These are phyloP conservation scores for Magnusiomyces paraingens DNA, from an alignment of 1,139 yeast species.

Conservation along the genomic window DNA sequence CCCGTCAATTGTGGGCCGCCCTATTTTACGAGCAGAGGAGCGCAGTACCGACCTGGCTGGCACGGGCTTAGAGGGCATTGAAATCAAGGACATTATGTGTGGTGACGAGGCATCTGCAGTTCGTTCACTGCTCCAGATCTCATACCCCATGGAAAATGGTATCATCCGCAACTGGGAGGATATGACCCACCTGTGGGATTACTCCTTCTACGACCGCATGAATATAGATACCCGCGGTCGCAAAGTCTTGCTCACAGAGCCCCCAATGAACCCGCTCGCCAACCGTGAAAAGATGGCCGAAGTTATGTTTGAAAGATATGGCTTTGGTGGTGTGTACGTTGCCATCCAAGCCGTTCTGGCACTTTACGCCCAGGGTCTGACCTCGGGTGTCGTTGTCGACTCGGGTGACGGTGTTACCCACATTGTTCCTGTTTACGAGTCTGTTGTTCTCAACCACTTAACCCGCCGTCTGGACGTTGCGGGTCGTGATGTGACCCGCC, in stretches of 20 bases:
- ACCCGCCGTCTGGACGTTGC: slow-evolving; percentile 94
- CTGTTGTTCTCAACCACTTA: slow-evolving; percentile 88
- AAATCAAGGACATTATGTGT: slow-evolving; percentile 89
- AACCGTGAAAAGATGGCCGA: slow-evolving; percentile 94
- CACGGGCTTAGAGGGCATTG: slow-evolving; percentile 30
- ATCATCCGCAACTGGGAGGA: slow-evolving; percentile 97
- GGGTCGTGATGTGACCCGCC: slow-evolving; percentile 95
- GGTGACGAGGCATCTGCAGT: slow-evolving; percentile 94
- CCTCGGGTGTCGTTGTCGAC: slow-evolving; percentile 98
- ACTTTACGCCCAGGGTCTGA: slow-evolving; percentile 91
- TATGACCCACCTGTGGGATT: slow-evolving; percentile 98
- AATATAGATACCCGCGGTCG: slow-evolving; percentile 67
- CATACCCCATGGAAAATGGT: slow-evolving; percentile 98
- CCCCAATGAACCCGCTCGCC: slow-evolving; percentile 94
- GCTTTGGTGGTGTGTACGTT: slow-evolving; percentile 93
- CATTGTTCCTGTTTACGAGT: slow-evolving; percentile 95
- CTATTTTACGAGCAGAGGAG: slow-evolving; percentile 95
- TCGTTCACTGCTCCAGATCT: slow-evolving; percentile 80
- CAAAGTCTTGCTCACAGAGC: slow-evolving; percentile 86
- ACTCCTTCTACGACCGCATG: slow-evolving; percentile 90
- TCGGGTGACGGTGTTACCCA: slow-evolving; percentile 96
- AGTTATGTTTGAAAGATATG: slow-evolving; percentile 94
- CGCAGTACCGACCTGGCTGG: slow-evolving; percentile 51
- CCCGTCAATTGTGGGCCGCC: slow-evolving; percentile 97
- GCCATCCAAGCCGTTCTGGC: slow-evolving; percentile 98